Evolutionary conservation across 352 stramenopile species (phyloP), one percentile per base, ranked within the genome.

Genomic region (Phytophthora syringae): DNA sequence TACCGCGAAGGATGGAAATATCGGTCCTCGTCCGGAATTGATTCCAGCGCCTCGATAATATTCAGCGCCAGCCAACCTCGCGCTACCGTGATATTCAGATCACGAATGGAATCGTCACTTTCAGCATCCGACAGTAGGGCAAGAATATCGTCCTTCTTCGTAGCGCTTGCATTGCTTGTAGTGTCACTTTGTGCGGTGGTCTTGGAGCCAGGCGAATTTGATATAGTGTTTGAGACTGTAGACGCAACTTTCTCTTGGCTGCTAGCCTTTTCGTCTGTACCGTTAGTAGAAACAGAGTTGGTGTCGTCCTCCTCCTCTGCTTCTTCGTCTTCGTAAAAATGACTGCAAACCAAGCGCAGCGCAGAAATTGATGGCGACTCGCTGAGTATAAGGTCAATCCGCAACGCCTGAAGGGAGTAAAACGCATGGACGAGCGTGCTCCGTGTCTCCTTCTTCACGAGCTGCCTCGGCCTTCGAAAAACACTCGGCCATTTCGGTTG

Each of bases 1-100:
- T 83, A 90, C 0, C 82, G 74, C 4, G 84, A 92, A 10, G 84
- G 75, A 51, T 95, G 86, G 27, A 93, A 93, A 59, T 95, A 95
- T 32, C 84, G 78, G 55, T 95, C 86, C 57, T 93, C 83, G 15
- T 88, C 75, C 25, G 80, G 84, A 49, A 93, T 90, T 1, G 77
- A 89, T 47, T 93, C 83, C 1, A 95, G 67, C 9, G 86, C 86
- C 7, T 91, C 73, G 28, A 93, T 64, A 27, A 90, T 83, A 40
- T 95, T 95, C 51, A 87, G 18, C 65, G 82, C 58, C 70, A 77
- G 64, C 74, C 82, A 69, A 25, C 79, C 56, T 67, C 65, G 51
- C 2, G 59, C 73, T n/a, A 74, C 39, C 12, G 50, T 69, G 5
- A 76, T 34, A 20, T 67, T 67, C 5, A 68, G 24, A 21, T 76